Evolutionary conservation across 73 alveolate genomes (phyloP), one percentile per base, ranked within the genome.

Genomic region (Blepharisma stoltei): DNA sequence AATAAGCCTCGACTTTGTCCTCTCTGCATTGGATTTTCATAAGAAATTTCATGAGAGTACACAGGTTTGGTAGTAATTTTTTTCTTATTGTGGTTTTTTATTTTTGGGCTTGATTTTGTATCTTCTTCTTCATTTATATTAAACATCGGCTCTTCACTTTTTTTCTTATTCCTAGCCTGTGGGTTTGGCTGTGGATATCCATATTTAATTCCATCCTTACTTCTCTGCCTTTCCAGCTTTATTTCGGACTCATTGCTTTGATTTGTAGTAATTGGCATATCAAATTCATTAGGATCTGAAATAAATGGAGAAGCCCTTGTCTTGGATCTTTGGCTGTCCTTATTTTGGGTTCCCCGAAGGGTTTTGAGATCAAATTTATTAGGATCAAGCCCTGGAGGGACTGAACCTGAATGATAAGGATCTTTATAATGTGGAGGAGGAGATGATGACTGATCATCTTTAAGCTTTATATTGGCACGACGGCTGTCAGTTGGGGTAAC

Each of bases 281-380:
- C 73, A n/a, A 60, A 14, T 25, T 60, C 73, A 25, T 60, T 60
- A 14, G 23, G 14, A 8, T 60, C 73, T 14, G 73, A 60, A 60
- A 60, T 38, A 25, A 60, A 60, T 9, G 23, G 14, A 18, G 73
- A 60, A 25, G 73, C 14, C 5, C 73, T 60, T 8, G 73, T 60
- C 45, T 60, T 60, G 11, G 73, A 60, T 38, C 73, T 60, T 32
- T 47, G 44, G 71, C 85, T 78, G 69, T 84, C 97, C 44, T 67
- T 82, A 70, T 65, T 60, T 9, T 8, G 18, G 14, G 73, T 14
- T 8, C 48, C 18, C 5, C 23, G 14, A 18, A 20, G 18, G 2
- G 23, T n/a, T 25, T 60, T 60, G 2, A 60, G 18, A 25, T 20
- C 23, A 25, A 18, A 20, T 38, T 60, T n/a, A 20, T n/a, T 60